Base-by-base conservation (phyloP, 139 green algal species). In the Haematococcus lacustris region DNA sequence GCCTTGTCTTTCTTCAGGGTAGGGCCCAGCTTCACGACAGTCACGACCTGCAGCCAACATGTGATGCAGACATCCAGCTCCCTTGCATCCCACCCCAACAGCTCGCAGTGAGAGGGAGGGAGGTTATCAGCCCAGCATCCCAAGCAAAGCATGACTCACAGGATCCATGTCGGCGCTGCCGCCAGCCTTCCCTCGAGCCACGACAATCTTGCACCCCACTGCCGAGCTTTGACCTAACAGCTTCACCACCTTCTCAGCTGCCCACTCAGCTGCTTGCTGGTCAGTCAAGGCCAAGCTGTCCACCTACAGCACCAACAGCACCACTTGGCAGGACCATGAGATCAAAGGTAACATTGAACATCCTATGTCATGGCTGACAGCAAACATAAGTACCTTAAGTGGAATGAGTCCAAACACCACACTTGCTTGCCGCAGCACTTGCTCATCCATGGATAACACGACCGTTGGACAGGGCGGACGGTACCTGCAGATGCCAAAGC, bases 401-500 rank as follows among this genome's bases (percentile, higher is more conserved):
- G 83, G 80, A 26, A 76, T 72, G 7, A 78, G 73, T 5, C 74
- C 84, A 70, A 82, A 89, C 2, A 59, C 72, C 9, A 81, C 68
- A 3, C 53, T 71, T 73, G 70, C 73, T 51, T 83, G 78, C 2
- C 80, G 70, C 65, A 88, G 74, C 61, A 88, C 79, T 13, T 50
- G 66, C 39, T 84, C 83, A 38, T 82, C 69, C 37, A 76, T 78
- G 50, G 73, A 78, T 2, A 81, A 64, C 59, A 80, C 73, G 3
- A 91, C 71, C 9, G 88, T 69, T 33, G 80, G 83, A 70, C 80
- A 87, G 26, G 80, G 79, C 28, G 88, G 88, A 1, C 88, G 75
- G 79, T 91, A 93, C 80, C 90, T 90, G 60, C 78, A 69, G 9
- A 92, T 73, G n/a, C n/a, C n/a, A n/a, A n/a, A n/a, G n/a, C n/a